Evolutionary conservation across 2,329 filamentous ascomycete genomes (phyloP), one percentile per base, ranked within the genome.

Genomic region (Thermothelomyces thermophilus): DNA sequence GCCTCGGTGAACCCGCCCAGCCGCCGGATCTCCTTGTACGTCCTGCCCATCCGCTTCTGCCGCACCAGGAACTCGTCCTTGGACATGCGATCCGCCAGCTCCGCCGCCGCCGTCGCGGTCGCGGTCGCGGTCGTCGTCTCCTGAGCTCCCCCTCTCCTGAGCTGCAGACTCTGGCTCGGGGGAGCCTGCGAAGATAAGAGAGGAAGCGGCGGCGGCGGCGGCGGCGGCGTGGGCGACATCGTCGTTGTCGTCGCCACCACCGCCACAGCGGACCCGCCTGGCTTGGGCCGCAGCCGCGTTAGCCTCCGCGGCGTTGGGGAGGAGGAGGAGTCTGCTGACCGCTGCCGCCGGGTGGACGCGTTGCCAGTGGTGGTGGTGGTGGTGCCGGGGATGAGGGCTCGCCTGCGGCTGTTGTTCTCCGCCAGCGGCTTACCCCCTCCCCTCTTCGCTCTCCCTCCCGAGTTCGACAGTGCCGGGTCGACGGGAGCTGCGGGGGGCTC

Each of bases 21-120:
- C 6, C 62, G 58, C 33, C 75, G 75, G 59, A 88, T 87, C 51
- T 84, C 73, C 47, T 74, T 76, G 66, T 87, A 89, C 0, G 82
- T 80, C 68, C 79, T 68, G 3, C 83, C 83, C 1, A 69, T 63
- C 7, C 64, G 60, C 62, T 80, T 82, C 20, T 73, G 26, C 5
- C 34, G 16, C 11, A 60, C 28, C 2, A 60, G 49, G 16, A 56
- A 60, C n/a, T 54, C 49, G 42, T 59, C 56, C 34, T 57, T 55
- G 35, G 43, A 43, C 30, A 10, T 37, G 9, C 57, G 52, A 19
- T 56, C 52, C 14, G 39, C 9, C 20, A 51, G 19, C 4, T 48
- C 37, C 16, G 41, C 10, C 16, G 10, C 30, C 13, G n/a, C n/a
- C n/a, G n/a, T 28, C 43, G 9, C 33, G 8, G 13, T 9, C 9